Evolutionary conservation across 2,329 filamentous ascomycete species (phyloP).

Genomic region (Phyllosticta citriasiana): DNA sequence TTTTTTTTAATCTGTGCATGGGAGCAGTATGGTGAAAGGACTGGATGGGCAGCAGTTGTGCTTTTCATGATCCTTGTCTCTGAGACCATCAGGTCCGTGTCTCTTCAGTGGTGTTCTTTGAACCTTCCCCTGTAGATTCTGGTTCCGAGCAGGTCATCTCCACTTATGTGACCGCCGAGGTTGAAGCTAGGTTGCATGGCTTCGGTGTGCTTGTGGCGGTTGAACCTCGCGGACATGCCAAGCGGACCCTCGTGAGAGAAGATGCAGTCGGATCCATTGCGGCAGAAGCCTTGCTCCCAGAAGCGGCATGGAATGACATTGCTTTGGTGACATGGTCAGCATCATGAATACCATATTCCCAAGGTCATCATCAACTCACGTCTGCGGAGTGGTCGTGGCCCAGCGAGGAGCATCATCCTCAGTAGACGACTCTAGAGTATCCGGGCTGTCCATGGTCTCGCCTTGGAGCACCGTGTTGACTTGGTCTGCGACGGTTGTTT

Average conservation of each 20-base stretch:
- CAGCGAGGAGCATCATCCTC: not conserved
- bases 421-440: not conserved
- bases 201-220: not conserved
- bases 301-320: not conserved
- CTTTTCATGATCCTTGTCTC: not conserved
- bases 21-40: not conserved
- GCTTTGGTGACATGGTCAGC: not conserved
- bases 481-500: not conserved
- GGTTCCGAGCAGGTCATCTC: not conserved
- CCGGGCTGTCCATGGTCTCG: not conserved
- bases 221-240: not conserved
- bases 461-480: not conserved
- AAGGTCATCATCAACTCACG: not conserved
- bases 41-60: not conserved
- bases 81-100: not conserved
- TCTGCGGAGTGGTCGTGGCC: not conserved
- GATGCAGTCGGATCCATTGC: not conserved
- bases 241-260: not conserved
- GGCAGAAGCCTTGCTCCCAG: conserved; percentile 6
- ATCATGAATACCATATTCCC: not conserved
- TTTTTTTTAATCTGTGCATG: no score
- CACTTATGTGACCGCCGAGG: not conserved
- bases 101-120: not conserved
- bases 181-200: not conserved
- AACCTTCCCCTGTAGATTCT: not conserved